Evolutionary conservation across 1,284 basidiomycete genomes (phyloP).

Genomic region (Trichosporon coremiiforme): DNA sequence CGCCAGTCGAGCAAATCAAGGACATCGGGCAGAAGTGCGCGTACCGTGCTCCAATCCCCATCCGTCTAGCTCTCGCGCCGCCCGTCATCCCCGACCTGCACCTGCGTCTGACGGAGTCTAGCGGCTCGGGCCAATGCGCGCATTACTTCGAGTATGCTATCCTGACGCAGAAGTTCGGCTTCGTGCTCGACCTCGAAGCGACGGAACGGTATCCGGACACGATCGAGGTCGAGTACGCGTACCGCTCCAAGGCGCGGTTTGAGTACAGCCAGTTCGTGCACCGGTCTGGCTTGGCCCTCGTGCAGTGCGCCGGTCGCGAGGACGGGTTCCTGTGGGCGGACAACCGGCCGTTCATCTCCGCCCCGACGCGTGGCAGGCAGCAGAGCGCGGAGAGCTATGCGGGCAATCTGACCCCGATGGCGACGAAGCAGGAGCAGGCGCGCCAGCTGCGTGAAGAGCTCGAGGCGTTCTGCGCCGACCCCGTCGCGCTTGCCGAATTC

Average conservation of each 20-base stretch:
- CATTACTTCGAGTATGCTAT: slow-evolving; percentile 81
- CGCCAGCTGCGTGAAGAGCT: slow-evolving; percentile 61
- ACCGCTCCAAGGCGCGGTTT: slow-evolving; percentile 68
- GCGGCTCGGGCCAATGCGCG: slow-evolving; percentile 60
- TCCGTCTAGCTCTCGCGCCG: slow-evolving; percentile 71
- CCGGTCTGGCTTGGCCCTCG: slow-evolving; percentile 78
- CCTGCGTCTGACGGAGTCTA: slow-evolving; percentile 62
- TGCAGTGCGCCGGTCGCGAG: slow-evolving; percentile 76
- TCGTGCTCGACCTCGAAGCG: slow-evolving; percentile 85
- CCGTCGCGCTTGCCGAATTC: slow-evolving; percentile 63
- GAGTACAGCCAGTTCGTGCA: slow-evolving; percentile 86
- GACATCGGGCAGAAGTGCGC: slow-evolving; percentile 78
- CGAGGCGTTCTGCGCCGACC: slow-evolving; percentile 68
- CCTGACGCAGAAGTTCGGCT: slow-evolving; percentile 69
- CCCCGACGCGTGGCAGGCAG: slow-evolving; percentile 39
- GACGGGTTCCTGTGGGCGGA: slow-evolving; percentile 83
- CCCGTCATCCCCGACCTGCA: slow-evolving; percentile 70
- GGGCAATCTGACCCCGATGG: slow-evolving; percentile 34
- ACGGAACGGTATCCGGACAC: slow-evolving; percentile 71
- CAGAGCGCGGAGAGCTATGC: slow-evolving; percentile 29
- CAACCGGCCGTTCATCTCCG: slow-evolving; percentile 66
- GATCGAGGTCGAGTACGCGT: slow-evolving; percentile 85
- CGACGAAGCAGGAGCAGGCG: slow-evolving; percentile 49
- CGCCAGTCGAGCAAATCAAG: slow-evolving; percentile 79
- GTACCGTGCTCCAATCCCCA: slow-evolving; percentile 83